These are phyloP conservation scores for Globisporangium abappressorium DNA, from an alignment of 352 stramenopile genomes.

Conservation along the genomic window DNA sequence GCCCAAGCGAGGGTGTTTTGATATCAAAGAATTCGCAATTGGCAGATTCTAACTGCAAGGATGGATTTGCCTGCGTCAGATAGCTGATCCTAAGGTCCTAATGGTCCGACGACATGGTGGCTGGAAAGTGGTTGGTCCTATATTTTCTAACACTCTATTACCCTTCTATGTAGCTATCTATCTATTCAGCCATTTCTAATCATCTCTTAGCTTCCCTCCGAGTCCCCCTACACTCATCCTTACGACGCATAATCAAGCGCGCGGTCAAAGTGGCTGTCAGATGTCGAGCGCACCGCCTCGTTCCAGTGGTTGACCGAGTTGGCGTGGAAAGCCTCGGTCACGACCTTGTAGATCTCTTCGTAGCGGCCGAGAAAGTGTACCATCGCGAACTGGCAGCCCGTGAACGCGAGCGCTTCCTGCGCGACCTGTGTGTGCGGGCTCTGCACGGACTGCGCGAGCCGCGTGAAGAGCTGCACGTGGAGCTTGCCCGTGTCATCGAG, in stretches of 20 bases:
- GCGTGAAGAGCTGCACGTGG: conserved; percentile 53
- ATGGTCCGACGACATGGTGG: neutral
- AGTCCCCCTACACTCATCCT: neutral
- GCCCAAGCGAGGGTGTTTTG: neutral
- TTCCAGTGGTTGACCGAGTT: conserved; percentile 75
- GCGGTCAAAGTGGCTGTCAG: conserved; percentile 70
- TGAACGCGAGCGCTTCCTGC: conserved; percentile 81
- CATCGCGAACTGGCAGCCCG: conserved; percentile 76
- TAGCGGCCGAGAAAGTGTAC: conserved; percentile 71
- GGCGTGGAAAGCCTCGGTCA: conserved; percentile 62
- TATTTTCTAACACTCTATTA: conserved; percentile 4
- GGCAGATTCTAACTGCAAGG: neutral
- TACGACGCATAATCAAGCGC: conserved; percentile 68
- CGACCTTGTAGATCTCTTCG: conserved; percentile 53
- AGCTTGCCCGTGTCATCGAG: conserved; percentile 32
- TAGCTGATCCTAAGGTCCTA: too few relatives aligned
- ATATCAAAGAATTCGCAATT: neutral
- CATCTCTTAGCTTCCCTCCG: too few relatives aligned
- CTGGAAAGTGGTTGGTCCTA: neutral
- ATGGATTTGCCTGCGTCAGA: neutral
- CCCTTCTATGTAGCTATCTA: conserved; percentile 1
- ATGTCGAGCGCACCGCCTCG: conserved; percentile 58
- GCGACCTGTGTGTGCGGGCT: conserved; percentile 69
- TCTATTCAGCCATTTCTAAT: neutral
- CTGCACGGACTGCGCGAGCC: conserved; percentile 51